A percentile compares a stretch with the other conserved stretches of the same genome.
Evolutionary conservation across 495 filamentous ascomycete genomes (phyloP).

Genomic region (Aspergillus indologenus): DNA sequence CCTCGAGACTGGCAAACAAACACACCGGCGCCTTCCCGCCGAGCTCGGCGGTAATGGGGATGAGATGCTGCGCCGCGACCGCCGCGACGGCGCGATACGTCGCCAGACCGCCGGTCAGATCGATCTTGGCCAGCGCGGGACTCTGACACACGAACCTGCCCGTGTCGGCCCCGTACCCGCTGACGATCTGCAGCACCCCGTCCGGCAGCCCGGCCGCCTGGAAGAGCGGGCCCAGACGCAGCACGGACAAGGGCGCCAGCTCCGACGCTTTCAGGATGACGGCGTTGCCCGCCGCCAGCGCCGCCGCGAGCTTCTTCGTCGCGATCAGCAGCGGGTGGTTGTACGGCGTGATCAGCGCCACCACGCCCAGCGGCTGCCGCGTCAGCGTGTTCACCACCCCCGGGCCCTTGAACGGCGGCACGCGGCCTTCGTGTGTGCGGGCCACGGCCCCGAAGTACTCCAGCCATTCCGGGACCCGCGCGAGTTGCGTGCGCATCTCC

Average conservation of each 20-base stretch:
- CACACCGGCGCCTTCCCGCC: slow-evolving; percentile 60
- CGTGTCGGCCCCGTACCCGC: slow-evolving; percentile 51
- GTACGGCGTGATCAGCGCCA: slow-evolving; percentile 63
- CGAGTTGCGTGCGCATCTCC: slow-evolving; percentile 64
- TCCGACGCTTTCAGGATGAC: slow-evolving; percentile 63
- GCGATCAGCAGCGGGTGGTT: slow-evolving; percentile 63
- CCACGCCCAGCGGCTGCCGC: slow-evolving; percentile 58
- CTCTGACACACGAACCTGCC: slow-evolving; percentile 54
- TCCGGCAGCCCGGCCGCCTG: slow-evolving; percentile 53
- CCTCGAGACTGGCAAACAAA: slow-evolving; percentile 50
- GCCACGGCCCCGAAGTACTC: slow-evolving; percentile 60
- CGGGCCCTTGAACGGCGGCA: slow-evolving; percentile 58
- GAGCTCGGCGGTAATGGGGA: slow-evolving; percentile 55
- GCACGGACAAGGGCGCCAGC: slow-evolving; percentile 55
- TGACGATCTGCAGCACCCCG: slow-evolving; percentile 56
- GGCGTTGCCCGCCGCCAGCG: slow-evolving; percentile 60
- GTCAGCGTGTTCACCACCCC: slow-evolving; percentile 62
- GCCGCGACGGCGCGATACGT: slow-evolving; percentile 47
- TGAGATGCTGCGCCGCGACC: slow-evolving; percentile 49
- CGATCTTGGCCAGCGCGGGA: slow-evolving; percentile 55
- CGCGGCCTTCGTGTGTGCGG: slow-evolving; percentile 57
- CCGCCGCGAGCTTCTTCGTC: slow-evolving; percentile 60
- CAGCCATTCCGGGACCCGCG: slow-evolving; percentile 60
- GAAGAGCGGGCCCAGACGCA: slow-evolving; percentile 50
- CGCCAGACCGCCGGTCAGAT: slow-evolving; percentile 55